phyloP scores from a whole-genome alignment of 2,329 filamentous ascomycete species.

The Fusarium pseudocircinatum region DNA sequence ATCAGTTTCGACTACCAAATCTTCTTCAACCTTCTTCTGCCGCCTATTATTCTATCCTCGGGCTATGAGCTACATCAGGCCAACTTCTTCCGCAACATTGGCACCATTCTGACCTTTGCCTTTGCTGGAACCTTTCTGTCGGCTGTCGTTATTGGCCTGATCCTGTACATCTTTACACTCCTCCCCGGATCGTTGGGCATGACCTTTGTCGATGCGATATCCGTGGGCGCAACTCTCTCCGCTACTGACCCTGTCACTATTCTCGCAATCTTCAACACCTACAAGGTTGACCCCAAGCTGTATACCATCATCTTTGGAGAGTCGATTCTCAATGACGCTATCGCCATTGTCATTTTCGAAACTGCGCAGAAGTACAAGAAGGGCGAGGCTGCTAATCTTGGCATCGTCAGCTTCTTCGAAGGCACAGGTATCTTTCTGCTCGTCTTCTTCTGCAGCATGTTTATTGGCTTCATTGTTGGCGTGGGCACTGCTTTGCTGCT shows the following conservation, averaged over 20 bases:
- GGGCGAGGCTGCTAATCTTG: constrained; percentile 75
- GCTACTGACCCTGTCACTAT: constrained; percentile 98
- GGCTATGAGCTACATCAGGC: constrained; percentile 98
- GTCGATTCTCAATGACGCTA: constrained; percentile 96
- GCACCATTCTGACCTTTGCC: constrained; percentile 95
- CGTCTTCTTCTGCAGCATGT: constrained; percentile 92
- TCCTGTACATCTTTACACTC: constrained; percentile 88
- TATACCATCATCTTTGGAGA: constrained; percentile 99
- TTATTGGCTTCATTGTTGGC: constrained; percentile 89
- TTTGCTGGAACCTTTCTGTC: constrained; percentile 98
- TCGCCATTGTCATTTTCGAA: constrained; percentile 98
- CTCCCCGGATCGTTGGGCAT: constrained; percentile 87
- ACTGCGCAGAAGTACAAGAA: constrained; percentile 93
- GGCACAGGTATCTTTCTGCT: constrained; percentile 94
- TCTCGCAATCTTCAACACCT: constrained; percentile 97
- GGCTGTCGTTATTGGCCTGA: constrained; percentile 88
- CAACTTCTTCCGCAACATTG: constrained; percentile 99
- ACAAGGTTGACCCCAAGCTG: constrained; percentile 98
- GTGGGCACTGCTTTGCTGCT: constrained; percentile 86
- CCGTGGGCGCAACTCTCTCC: constrained; percentile 93
- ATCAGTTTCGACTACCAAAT: constrained; percentile 99
- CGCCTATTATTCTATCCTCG: constrained; percentile 95
- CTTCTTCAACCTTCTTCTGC: constrained; percentile 99
- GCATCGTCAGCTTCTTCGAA: constrained; percentile 85
- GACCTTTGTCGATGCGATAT: constrained; percentile 94